A percentile compares a stretch with the other conserved stretches of the same genome.
Evolutionary conservation across 2,329 filamentous ascomycete genomes (phyloP).

Genomic region (Colletotrichum magnum): DNA sequence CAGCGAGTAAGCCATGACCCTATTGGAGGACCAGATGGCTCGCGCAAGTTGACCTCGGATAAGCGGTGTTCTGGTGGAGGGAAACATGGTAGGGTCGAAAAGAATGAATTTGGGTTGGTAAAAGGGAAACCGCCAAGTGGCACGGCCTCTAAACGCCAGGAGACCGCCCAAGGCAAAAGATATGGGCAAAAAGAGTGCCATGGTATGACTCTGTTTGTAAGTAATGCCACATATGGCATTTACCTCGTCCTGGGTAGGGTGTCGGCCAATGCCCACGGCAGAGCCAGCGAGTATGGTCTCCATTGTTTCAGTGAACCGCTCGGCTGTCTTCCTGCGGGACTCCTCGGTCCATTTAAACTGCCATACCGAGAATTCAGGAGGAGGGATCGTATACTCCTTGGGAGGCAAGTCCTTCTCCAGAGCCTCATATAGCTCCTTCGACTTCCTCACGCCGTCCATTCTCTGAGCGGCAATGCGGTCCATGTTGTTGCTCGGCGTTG

Average conservation of each 20-base stretch:
- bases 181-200: constrained; percentile 48
- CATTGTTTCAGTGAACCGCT: constrained; percentile 9
- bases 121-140: constrained; percentile 57
- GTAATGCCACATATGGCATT: constrained; percentile 48
- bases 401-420: constrained; percentile 5
- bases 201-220: constrained; percentile 49
- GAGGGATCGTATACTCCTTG: constrained; percentile 3
- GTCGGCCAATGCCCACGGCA: constrained; percentile 40
- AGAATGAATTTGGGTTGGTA: constrained; percentile 51
- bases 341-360: not conserved
- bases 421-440: constrained; percentile 1
- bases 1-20: constrained; percentile 52
- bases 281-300: not conserved
- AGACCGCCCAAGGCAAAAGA: constrained; percentile 43
- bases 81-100: constrained; percentile 51
- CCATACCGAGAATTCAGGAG: constrained; percentile 25
- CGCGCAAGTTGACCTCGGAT: constrained; percentile 46
- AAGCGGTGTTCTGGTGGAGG: constrained; percentile 42
- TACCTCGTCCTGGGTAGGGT: constrained; percentile 53
- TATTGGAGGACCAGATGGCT: constrained; percentile 53
- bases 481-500: no score
- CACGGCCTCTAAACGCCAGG: constrained; percentile 48
- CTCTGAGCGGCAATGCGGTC: no score
- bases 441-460: not conserved
- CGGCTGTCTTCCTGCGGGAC: constrained; percentile 8